These are phyloP conservation scores for Fusarium sp. DNA, from an alignment of 2,329 filamentous ascomycete species.

Conservation along the genomic window DNA sequence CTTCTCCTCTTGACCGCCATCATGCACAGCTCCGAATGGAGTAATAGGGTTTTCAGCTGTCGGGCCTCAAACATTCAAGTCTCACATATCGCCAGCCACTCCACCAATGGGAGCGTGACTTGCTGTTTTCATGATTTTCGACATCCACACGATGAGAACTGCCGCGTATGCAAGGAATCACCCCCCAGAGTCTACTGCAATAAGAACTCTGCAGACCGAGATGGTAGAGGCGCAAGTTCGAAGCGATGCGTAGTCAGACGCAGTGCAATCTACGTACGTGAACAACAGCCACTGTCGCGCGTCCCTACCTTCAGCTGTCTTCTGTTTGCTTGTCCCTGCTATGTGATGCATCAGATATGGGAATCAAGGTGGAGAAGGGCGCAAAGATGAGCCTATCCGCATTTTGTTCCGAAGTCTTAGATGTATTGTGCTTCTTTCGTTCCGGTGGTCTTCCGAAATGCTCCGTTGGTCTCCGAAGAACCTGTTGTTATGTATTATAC, in stretches of 20 bases:
- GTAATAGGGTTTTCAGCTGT: background rate
- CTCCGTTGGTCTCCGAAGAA: background rate
- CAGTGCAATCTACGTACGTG: accelerated
- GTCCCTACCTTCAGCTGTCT: too few species aligned
- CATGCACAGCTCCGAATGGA: background rate
- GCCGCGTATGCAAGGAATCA: background rate
- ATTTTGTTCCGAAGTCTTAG: too few species aligned
- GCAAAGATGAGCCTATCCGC: too few species aligned
- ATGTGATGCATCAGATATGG: accelerated
- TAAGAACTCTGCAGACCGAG: accelerated
- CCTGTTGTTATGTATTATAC: too few species aligned
- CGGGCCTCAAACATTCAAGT: background rate
- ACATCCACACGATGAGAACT: accelerated
- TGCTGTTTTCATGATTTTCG: accelerated
- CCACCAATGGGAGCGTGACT: accelerated
- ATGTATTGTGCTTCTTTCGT: background rate
- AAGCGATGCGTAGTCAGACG: background rate
- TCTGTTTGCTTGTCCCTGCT: too few species aligned
- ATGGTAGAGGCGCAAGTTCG: accelerated
- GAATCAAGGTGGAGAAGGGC: accelerated
- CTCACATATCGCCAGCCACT: background rate
- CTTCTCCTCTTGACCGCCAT: background rate
- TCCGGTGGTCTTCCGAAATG: background rate
- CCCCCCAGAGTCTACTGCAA: accelerated
- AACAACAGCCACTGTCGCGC: accelerated